Conservation (phyloP, 2,329 filamentous ascomycete genomes). For the Monilinia polystroma region DNA sequence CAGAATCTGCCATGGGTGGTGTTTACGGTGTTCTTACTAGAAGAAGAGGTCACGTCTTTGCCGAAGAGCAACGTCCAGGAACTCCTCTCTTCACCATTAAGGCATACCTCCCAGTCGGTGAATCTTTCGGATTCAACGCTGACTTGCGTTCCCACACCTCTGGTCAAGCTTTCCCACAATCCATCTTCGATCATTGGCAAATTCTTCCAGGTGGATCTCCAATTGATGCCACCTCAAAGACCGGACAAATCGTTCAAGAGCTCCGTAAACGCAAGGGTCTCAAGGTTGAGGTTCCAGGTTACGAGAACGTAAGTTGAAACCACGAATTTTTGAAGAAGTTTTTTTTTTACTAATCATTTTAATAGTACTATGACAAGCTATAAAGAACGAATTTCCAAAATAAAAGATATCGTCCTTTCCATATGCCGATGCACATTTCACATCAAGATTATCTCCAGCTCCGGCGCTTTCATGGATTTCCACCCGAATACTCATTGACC, state of each 20-base stretch:
- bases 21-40: slow-evolving; percentile 99
- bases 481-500: slow-evolving; percentile 32
- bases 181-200: slow-evolving; percentile 99
- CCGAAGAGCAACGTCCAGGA: slow-evolving; percentile 95
- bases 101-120: slow-evolving; percentile 93
- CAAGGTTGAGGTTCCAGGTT: slow-evolving; percentile 90
- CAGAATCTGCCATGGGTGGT: slow-evolving; percentile 98
- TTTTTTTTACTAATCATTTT: slow-evolving; percentile 44
- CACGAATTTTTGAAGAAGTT: slow-evolving; percentile 9
- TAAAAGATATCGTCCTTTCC: slow-evolving; percentile 38
- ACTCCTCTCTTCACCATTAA: slow-evolving; percentile 99
- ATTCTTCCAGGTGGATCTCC: slow-evolving; percentile 90
- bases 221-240: slow-evolving; percentile 78
- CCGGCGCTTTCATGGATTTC: slow-evolving; percentile 36
- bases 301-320: slow-evolving; percentile 80
- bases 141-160: slow-evolving; percentile 91
- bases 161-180: slow-evolving; percentile 98
- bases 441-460: slow-evolving; percentile 31
- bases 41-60: slow-evolving; percentile 98
- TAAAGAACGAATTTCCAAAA: slow-evolving; percentile 51
- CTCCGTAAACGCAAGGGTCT: slow-evolving; percentile 99
- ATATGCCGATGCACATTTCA: slow-evolving; percentile 33
- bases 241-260: slow-evolving; percentile 76
- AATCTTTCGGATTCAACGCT: slow-evolving; percentile 98
- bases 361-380: slow-evolving; percentile 98